Evolutionary conservation across 345 rosid species (phyloP).

Genomic region (Ceriops decandra): DNA sequence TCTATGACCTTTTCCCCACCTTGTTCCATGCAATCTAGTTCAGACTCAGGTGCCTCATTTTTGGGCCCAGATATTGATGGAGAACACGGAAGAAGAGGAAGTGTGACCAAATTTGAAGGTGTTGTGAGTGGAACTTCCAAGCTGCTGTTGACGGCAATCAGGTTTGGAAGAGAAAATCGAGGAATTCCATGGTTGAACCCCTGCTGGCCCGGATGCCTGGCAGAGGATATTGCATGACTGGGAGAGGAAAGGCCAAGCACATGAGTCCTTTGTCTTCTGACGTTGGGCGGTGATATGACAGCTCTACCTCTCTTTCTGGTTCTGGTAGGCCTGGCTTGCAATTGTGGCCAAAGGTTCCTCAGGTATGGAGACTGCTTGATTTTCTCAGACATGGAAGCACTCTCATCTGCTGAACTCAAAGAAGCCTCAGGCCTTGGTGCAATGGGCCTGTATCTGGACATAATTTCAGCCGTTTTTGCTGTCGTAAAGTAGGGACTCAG

Average conservation of each 20-base stretch:
- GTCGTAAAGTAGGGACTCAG: slow-evolving; percentile 41
- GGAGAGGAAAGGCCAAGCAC: slow-evolving; percentile 27
- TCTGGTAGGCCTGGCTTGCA: slow-evolving; percentile 83
- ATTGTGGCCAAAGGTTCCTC: slow-evolving; percentile 75
- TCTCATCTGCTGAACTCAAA: slow-evolving; percentile 25
- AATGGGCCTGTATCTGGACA: slow-evolving; percentile 88
- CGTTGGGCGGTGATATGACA: slow-evolving; percentile 41
- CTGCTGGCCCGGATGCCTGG: slow-evolving; percentile 29
- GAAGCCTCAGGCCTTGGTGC: slow-evolving; percentile 77
- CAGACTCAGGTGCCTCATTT: slow-evolving; percentile 17
- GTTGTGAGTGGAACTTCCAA: slow-evolving; percentile 25
- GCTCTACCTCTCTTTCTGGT: slow-evolving; percentile 83
- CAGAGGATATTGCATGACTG: slow-evolving; percentile 23
- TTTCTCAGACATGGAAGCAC: slow-evolving; percentile 52
- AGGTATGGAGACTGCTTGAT: slow-evolving; percentile 74
- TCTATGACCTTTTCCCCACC: slow-evolving; percentile 38
- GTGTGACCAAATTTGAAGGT: slow-evolving; percentile 53
- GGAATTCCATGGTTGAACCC: slow-evolving; percentile 40
- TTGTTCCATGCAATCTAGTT: slow-evolving; percentile 38
- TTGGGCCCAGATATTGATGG: slow-evolving; percentile 22
- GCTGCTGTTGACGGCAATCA: slow-evolving; percentile 15
- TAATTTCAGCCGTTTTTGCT: slow-evolving; percentile 82
- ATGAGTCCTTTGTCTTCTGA: slow-evolving; percentile 46
- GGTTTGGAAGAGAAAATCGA: slow-evolving; percentile 36
- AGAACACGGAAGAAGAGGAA: slow-evolving; percentile 68